Evolutionary conservation across 192 early-diverging fungal genomes (phyloP).

Genomic region (Piromyces sp.): DNA sequence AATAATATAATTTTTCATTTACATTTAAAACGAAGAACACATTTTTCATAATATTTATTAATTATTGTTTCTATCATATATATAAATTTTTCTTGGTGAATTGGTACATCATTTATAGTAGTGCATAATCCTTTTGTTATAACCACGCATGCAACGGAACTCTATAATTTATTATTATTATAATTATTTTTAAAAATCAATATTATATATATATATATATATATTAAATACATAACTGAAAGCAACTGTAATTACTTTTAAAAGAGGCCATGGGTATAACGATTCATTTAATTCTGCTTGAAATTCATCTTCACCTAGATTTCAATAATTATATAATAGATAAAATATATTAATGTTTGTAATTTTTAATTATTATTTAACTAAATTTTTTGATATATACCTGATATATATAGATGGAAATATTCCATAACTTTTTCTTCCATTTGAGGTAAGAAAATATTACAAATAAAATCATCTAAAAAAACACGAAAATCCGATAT

Average conservation of each 20-base stretch:
- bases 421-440: slow-evolving; percentile 66
- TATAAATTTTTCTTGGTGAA: slow-evolving; percentile 50
- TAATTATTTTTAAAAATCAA: no score
- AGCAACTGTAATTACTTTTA: slow-evolving; percentile 43
- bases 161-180: slow-evolving; percentile 30
- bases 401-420: slow-evolving; percentile 44
- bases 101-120: slow-evolving; percentile 41
- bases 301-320: slow-evolving; percentile 20
- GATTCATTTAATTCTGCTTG: slow-evolving; percentile 27
- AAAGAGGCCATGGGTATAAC: slow-evolving; percentile 40
- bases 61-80: slow-evolving; percentile 49
- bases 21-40: slow-evolving; percentile 1
- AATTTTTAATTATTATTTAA: no score
- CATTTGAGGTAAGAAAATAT: slow-evolving; percentile 66
- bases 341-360: no score
- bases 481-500: slow-evolving; percentile 38
- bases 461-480: slow-evolving; percentile 59
- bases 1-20: no score
- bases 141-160: slow-evolving; percentile 32
- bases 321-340: background rate
- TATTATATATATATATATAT: background rate
- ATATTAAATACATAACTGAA: background rate
- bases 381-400: slow-evolving; percentile 10
- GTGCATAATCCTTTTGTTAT: slow-evolving; percentile 47
- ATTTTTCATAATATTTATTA: slow-evolving; percentile 52